Evolutionary conservation across 352 stramenopile genomes (phyloP), one percentile per base, ranked within the genome.

Genomic region (Phytophthora meadii): DNA sequence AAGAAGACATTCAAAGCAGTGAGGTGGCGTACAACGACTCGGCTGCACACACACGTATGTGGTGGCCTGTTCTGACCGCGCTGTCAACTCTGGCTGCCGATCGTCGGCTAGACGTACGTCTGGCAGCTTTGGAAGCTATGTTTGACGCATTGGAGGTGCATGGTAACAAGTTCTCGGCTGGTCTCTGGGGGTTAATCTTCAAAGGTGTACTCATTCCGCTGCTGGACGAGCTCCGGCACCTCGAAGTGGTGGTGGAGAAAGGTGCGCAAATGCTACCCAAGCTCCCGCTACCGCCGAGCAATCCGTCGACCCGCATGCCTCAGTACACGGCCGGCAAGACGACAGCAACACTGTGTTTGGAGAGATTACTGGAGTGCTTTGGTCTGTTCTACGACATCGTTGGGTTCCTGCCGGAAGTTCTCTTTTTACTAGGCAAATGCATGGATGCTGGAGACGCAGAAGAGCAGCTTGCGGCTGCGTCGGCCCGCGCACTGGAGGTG

Each of bases 21-120:
- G 58, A 65, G 32, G 45, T 45, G 14, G 66, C 87, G 14, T 92
- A 91, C 55, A 95, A 85, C 30, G 87, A 95, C 65, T 89, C 79
- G 0, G 69, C 80, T 10, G 67, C 73, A 2, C 87, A 93, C 68
- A 94, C 79, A 12, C 75, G 85, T 19, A 83, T 92, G 65, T 93
- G 83, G 87, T 99, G 97, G 97, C 97, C 97, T 0, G 90, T 99
- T 44, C 74, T 99, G 46, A 96, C 98, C 5, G 98, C 97, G 24
- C 74, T 99, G n/a, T 97, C 93, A 0, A 94, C 92, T 28, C 81
- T 97, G 12, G 91, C 98, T 55, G 89, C 88, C 1, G 96, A 99
- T 60, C 72, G 78, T 10, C 92, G 97, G 25, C 68, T 96, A 12
- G 80, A 96, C n/a, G 83, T 99, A 36, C 88, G 92, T 14, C 65